A percentile compares a stretch with the other conserved stretches of the same genome.
These are phyloP conservation scores for Pulveroboletus sp. DNA, from an alignment of 768 basidiomycete species.

Conservation along the genomic window DNA sequence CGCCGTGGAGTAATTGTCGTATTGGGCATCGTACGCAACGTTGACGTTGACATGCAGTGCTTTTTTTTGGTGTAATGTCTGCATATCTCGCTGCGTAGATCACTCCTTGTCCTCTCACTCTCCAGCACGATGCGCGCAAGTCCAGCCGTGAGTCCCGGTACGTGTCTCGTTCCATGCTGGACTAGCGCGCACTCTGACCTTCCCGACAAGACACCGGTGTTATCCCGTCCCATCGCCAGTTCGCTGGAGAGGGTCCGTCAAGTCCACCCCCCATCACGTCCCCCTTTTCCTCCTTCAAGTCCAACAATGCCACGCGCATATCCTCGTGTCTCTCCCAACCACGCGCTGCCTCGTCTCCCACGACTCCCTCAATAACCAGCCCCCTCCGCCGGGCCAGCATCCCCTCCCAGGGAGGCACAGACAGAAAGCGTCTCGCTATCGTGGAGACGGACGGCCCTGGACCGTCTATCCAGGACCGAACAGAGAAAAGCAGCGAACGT, in stretches of 20 bases:
- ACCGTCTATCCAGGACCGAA: conserved; percentile 23
- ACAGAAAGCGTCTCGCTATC: conserved; percentile 63
- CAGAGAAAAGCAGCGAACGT: conserved; percentile 18
- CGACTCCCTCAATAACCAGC: conserved; percentile 25
- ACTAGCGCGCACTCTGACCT: neutral
- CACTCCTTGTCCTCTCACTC: neutral
- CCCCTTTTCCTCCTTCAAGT: conserved; percentile 31
- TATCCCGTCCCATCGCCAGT: conserved; percentile 50
- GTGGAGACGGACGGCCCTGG: conserved; percentile 49
- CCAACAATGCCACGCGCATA: conserved; percentile 35
- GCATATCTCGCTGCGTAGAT: conserved; percentile 12
- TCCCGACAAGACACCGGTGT: conserved; percentile 36
- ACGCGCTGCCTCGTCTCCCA: conserved; percentile 24
- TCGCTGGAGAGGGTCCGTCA: conserved; percentile 28
- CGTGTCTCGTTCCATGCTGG: conserved; percentile 6
- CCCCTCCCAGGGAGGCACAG: conserved; percentile 55
- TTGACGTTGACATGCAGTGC: conserved; percentile 9
- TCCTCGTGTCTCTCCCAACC: conserved; percentile 13
- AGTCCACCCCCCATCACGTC: neutral
- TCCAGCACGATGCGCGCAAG: conserved; percentile 12
- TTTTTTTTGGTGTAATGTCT: conserved; percentile 1
- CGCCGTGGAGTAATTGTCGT: conserved; percentile 7
- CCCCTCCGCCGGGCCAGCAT: conserved; percentile 44
- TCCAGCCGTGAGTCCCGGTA: conserved; percentile 9
- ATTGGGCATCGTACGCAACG: neutral